Evolutionary conservation across 306 rosid genomes (phyloP).

Genomic region (Datisca glomerata): DNA sequence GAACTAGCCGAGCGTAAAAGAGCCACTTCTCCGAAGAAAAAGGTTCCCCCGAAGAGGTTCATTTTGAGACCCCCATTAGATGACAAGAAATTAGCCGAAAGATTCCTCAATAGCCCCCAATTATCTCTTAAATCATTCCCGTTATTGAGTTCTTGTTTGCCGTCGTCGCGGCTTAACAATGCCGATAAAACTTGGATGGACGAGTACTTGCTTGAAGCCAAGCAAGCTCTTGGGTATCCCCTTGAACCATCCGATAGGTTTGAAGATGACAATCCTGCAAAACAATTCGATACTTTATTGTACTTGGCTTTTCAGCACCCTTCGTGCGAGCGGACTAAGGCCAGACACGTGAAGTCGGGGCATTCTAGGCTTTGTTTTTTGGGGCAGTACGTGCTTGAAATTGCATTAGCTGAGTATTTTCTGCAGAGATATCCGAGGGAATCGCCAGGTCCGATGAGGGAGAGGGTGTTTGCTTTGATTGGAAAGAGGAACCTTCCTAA

Average conservation of each 20-base stretch:
- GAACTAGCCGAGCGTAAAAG: slow-evolving; percentile 83
- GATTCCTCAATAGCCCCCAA: slow-evolving; percentile 89
- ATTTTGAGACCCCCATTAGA: slow-evolving; percentile 76
- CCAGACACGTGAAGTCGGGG: slow-evolving; percentile 66
- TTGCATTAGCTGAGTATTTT: slow-evolving; percentile 67
- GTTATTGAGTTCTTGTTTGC: slow-evolving; percentile 72
- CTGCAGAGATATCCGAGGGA: slow-evolving; percentile 96
- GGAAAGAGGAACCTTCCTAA: slow-evolving; percentile 71
- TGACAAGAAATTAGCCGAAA: slow-evolving; percentile 57
- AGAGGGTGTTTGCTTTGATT: slow-evolving; percentile 71
- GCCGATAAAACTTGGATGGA: slow-evolving; percentile 83
- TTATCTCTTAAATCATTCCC: slow-evolving; percentile 76
- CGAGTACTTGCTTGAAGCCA: slow-evolving; percentile 83
- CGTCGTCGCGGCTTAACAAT: slow-evolving; percentile 69
- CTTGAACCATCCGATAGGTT: slow-evolving; percentile 61
- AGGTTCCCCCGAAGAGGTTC: slow-evolving; percentile 53
- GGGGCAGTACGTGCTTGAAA: slow-evolving; percentile 79
- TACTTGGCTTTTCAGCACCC: slow-evolving; percentile 99
- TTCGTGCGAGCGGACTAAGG: slow-evolving; percentile 61
- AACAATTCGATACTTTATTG: slow-evolving; percentile 69
- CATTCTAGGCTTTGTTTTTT: slow-evolving; percentile 75
- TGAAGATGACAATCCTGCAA: slow-evolving; percentile 79
- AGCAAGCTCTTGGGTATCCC: slow-evolving; percentile 89
- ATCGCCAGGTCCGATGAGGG: slow-evolving; percentile 96
- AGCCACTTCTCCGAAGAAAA: slow-evolving; percentile 58